Percentiles rank a stretch among this genome's conserved stretches.
These are phyloP conservation scores for Knoxia roxburghii DNA, from an alignment of 257 asterid species.

Conservation along the genomic window DNA sequence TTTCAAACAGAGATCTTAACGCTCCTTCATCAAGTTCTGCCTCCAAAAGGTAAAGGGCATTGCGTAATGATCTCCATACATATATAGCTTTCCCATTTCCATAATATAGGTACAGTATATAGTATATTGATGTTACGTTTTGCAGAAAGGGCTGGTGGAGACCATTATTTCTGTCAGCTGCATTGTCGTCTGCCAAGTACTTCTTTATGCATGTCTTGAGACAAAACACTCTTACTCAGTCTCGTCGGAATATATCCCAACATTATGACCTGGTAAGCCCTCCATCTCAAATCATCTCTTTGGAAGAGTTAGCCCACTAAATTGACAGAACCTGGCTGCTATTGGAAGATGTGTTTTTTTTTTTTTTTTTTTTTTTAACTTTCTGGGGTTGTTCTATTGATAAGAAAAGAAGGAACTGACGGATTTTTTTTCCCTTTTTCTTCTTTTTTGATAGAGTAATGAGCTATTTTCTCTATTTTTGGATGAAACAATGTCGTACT, in stretches of 20 bases:
- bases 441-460: constrained; percentile 58
- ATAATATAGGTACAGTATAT: not conserved
- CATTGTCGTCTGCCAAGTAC: constrained; percentile 67
- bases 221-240: constrained; percentile 65
- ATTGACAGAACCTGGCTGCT: no score
- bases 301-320: no score
- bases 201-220: constrained; percentile 63
- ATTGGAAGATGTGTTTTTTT: no score
- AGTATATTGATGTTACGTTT: not conserved
- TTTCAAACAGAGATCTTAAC: constrained; percentile 63
- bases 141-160: constrained; percentile 91
- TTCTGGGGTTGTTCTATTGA: no score
- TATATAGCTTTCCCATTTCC: not conserved
- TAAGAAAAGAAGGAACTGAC: no score
- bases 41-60: constrained; percentile 51
- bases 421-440: not conserved
- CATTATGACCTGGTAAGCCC: constrained; percentile 77
- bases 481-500: constrained; percentile 88
- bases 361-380: no score
- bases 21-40: constrained; percentile 34
- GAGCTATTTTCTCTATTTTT: constrained; percentile 58
- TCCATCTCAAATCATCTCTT: not conserved
- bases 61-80: not conserved
- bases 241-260: constrained; percentile 72
- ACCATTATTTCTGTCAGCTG: constrained; percentile 62